Evolutionary conservation across 345 rosid genomes (phyloP).

Genomic region (Rhodomyrtus tomentosa): DNA sequence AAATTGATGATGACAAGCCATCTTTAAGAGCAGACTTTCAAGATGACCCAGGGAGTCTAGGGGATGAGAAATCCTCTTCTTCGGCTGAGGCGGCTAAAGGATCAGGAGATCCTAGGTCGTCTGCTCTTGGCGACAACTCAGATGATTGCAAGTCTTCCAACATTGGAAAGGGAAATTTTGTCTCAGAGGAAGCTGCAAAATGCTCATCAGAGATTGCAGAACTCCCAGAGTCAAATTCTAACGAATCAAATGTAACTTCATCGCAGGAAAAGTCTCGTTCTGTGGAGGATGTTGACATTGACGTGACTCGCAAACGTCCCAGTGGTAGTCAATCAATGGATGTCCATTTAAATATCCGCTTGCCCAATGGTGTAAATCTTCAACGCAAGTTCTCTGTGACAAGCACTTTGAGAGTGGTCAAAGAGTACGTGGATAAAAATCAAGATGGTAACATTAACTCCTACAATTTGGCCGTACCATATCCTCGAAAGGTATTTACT

Average conservation of each 20-base stretch:
- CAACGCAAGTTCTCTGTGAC: slow-evolving; percentile 60
- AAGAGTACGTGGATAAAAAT: slow-evolving; percentile 61
- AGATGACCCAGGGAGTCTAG: slow-evolving; percentile 2
- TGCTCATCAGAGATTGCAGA: slow-evolving; percentile 6
- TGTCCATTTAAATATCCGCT: slow-evolving; percentile 60
- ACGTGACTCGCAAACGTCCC: neutral
- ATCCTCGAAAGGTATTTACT: slow-evolving; percentile 72
- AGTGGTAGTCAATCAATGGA: slow-evolving; percentile 25
- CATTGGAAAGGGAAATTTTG: slow-evolving; percentile 8
- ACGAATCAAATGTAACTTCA: slow-evolving; percentile 7
- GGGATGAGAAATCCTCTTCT: slow-evolving; percentile 11
- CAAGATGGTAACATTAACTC: slow-evolving; percentile 30
- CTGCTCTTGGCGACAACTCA: slow-evolving; percentile 7
- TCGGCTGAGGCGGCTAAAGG: slow-evolving; percentile 6
- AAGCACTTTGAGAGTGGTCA: slow-evolving; percentile 45
- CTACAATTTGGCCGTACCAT: slow-evolving; percentile 77
- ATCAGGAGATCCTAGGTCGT: slow-evolving; percentile 7
- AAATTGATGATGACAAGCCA: slow-evolving; percentile 8
- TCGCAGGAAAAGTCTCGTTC: slow-evolving; percentile 11
- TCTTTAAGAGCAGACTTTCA: slow-evolving; percentile 14
- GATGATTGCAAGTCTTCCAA: slow-evolving; percentile 9
- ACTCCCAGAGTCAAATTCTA: neutral
- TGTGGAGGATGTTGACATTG: slow-evolving; percentile 5
- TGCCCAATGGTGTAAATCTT: slow-evolving; percentile 56
- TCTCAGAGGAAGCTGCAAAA: slow-evolving; percentile 5